Evolutionary conservation across 768 basidiomycete genomes (phyloP), one percentile per base, ranked within the genome.

Genomic region (Rhodotorula paludigena): DNA sequence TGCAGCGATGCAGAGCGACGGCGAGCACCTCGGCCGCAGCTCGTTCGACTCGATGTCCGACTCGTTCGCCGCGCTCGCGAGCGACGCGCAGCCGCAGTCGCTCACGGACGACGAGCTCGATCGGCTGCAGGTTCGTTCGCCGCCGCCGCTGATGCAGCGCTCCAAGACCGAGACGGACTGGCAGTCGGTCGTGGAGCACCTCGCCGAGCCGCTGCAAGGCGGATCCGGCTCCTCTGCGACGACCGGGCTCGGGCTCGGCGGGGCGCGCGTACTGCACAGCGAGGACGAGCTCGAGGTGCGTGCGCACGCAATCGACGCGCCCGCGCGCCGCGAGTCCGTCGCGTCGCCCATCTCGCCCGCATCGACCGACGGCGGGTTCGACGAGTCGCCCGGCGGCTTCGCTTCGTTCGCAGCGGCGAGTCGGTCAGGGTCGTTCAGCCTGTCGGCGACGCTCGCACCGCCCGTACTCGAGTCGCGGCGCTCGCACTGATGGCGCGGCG

Each of bases 101-200:
- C 45, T 57, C 36, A 67, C 70, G 21, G 70, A 71, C 59, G 70
- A 71, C 52, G 70, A 71, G 53, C 49, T 67, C 28, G 70, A 71
- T 32, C 70, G 70, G 3, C 58, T 71, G 9, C 58, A 59, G 20
- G 10, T 42, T 6, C 59, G 57, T 18, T 54, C 67, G 9, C 57
- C 66, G 28, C 65, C 70, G 36, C 70, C 70, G 48, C 38, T 30
- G 1, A 71, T 71, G 70, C 62, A 61, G 42, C 65, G 70, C 5
- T 61, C 58, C 11, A 36, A 54, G 18, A 71, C 70, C 8, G 70
- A 71, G 63, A 53, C 47, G 25, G 60, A 59, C 44, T 68, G 60
- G 66, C 2, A 47, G 39, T 18, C 38, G 47, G 28, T 48, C 10
- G 12, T 28, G 7, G 12, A 11, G 28, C 5, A 0, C 9, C 38